Conservation (phyloP, 257 asterid genomes). For the Scutellaria minor region DNA sequence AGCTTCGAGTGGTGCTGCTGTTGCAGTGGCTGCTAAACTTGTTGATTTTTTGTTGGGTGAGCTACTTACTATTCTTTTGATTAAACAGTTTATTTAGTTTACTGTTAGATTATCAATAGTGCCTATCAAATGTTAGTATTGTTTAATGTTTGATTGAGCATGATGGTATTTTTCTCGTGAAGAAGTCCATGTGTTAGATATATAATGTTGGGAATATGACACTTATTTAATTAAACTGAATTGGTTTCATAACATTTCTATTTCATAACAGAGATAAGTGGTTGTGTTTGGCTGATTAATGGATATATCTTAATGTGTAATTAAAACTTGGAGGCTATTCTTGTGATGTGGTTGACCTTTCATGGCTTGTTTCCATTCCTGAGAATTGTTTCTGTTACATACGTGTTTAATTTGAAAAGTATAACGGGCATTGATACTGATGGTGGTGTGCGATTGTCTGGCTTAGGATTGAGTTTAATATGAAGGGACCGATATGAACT, state of each 20-base stretch:
- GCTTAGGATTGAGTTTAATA: too few species aligned
- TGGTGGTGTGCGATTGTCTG: too few species aligned
- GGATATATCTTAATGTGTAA: background rate
- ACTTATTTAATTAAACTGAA: constrained; percentile 14
- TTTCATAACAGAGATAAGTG: background rate
- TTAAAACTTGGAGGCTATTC: background rate
- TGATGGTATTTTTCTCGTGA: background rate
- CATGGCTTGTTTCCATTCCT: too few species aligned
- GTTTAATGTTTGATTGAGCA: constrained; percentile 1
- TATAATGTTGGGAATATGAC: background rate
- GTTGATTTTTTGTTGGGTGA: constrained; percentile 94
- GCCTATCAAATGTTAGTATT: constrained; percentile 8
- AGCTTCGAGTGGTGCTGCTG: constrained; percentile 97
- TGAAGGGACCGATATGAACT: too few species aligned
- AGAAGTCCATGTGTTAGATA: background rate
- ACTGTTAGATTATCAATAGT: background rate
- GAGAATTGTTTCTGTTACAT: too few species aligned
- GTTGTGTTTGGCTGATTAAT: background rate
- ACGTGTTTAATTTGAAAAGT: too few species aligned
- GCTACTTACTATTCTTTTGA: constrained; percentile 31
- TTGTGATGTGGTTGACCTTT: constrained; percentile 10
- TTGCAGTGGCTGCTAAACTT: constrained; percentile 86
- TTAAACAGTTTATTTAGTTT: too few species aligned
- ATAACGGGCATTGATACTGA: too few species aligned
- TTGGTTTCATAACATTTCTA: too few species aligned